These are phyloP conservation scores for Macrotyloma uniflorum DNA, from an alignment of 306 rosid genomes.

Conservation along the genomic window DNA sequence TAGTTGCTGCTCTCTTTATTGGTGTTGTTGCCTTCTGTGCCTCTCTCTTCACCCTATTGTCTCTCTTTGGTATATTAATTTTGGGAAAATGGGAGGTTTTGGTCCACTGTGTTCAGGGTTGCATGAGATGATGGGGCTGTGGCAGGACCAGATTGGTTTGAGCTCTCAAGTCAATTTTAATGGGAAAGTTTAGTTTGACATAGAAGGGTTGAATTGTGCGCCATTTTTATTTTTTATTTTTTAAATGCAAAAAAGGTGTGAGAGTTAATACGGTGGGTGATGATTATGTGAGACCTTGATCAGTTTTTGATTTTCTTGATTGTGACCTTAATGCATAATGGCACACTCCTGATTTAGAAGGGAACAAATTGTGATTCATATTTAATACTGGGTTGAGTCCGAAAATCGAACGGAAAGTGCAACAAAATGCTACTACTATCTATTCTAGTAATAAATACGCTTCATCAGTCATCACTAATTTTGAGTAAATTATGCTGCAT, in stretches of 20 bases:
- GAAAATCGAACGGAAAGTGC: not conserved
- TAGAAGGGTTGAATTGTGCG: not conserved
- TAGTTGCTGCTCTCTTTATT: conserved; percentile 42
- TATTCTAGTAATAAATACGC: not conserved
- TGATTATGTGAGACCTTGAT: not conserved
- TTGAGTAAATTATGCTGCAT: not conserved
- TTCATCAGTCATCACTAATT: not conserved
- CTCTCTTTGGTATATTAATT: conserved; percentile 28
- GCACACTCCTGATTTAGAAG: not conserved
- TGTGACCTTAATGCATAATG: not conserved
- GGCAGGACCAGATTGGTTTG: conserved; percentile 40
- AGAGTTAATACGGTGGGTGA: conserved; percentile 3
- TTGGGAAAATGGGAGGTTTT: conserved; percentile 28
- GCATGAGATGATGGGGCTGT: conserved; percentile 28
- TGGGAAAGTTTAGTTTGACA: conserved; percentile 21
- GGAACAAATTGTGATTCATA: not conserved
- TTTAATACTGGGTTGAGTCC: not conserved
- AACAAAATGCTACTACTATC: not conserved
- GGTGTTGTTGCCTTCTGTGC: conserved; percentile 27
- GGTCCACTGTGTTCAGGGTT: conserved; percentile 25
- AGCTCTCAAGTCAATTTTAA: conserved; percentile 7
- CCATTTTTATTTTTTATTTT: not conserved
- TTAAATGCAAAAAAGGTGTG: not conserved
- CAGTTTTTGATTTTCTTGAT: not conserved
- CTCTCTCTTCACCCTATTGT: not conserved